Base-by-base conservation (phyloP, 208 protist species). In the Trypanosoma lewisi region DNA sequence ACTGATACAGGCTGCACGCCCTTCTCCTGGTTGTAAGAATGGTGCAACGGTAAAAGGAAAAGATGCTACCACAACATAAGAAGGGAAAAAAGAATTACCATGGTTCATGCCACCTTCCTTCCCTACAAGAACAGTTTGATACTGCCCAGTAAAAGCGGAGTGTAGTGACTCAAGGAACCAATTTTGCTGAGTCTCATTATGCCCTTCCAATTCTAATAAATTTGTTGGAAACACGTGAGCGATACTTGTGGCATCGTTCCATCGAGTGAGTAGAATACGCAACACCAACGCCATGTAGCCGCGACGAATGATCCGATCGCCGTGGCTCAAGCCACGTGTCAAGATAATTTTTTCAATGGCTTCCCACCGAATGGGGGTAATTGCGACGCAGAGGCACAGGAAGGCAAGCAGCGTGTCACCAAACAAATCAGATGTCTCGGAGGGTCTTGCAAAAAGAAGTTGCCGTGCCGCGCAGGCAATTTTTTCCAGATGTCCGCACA, bases 201-300 rank as follows among this genome's bases (percentile, higher is more conserved):
- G 21, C 23, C 21, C 31, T 5, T 41, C 11, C 33, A 21, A 28
- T 8, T 21, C 11, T 31, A 31, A 47, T 9, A 51, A 21, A 31
- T 36, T 72, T 2, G 41, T 4, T 8, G 9, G 17, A 34, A 72
- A 34, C 28, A 37, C 21, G 3, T 16, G 21, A 9, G 19, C 33
- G 11, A 48, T 34, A 54, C 33, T 28, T n/a, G n/a, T n/a, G 4
- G n/a, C 48, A 39, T 63, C 48, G n/a, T 36, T 30, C 19, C 59
- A 48, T 21, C 53, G 58, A 34, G 37, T 53, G 17, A 74, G 9
- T 4, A 61, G 11, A 1, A 59, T 8, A 4, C 55, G 56, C 23
- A 74, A n/a, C 6, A 25, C n/a, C 27, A 67, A 42, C 11, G 68
- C 68, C 16, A 41, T 61, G 19, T 63, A 65, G 39, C 68, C 68